phyloP scores from a whole-genome alignment of 169 alveolate genomes.

The Cryptosporidium ubiquitum region DNA sequence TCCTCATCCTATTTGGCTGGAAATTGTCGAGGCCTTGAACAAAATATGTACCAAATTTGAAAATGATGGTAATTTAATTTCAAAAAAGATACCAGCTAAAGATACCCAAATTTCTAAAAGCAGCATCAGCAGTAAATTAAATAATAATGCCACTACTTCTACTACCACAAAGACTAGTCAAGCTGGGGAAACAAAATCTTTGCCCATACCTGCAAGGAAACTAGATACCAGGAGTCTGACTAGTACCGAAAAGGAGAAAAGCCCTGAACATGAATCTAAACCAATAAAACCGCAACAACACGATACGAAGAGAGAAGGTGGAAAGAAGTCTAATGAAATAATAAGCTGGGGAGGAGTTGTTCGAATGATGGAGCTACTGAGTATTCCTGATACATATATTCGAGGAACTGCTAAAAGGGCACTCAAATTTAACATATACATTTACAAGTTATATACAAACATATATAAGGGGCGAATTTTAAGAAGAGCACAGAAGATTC shows the following conservation, averaged over 20 bases:
- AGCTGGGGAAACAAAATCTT: no score
- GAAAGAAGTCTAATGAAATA: background rate
- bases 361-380: background rate
- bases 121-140: background rate
- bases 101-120: background rate
- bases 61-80: no score
- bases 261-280: background rate
- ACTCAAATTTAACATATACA: background rate
- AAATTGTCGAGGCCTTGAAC: background rate
- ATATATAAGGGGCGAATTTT: background rate
- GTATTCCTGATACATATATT: background rate
- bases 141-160: background rate
- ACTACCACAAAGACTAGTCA: background rate
- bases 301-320: background rate
- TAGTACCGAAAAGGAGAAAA: background rate
- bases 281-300: background rate
- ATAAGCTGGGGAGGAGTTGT: background rate
- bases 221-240: background rate
- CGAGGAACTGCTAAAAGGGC: background rate
- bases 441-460: background rate
- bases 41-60: background rate
- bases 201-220: background rate
- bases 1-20: background rate
- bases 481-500: background rate
- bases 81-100: background rate